These are phyloP conservation scores for Allantophomopsis lycopodina DNA, from an alignment of 2,329 filamentous ascomycete genomes.

Conservation along the genomic window DNA sequence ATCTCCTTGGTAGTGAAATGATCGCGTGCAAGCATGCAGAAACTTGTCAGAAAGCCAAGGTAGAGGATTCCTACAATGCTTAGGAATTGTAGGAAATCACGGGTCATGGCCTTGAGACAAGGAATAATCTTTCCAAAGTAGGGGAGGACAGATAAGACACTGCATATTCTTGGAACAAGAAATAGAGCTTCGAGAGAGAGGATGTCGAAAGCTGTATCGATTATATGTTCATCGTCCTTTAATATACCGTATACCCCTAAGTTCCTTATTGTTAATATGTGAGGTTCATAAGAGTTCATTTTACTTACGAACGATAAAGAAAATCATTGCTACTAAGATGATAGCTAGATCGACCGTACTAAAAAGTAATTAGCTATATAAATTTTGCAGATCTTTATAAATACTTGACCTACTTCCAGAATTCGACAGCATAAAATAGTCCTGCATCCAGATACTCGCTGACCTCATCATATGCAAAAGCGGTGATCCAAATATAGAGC, in stretches of 20 bases:
- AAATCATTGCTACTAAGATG: slow-evolving; percentile 57
- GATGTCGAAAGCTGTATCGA: slow-evolving; percentile 77
- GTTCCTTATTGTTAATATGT: background rate
- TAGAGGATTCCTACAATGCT: slow-evolving; percentile 73
- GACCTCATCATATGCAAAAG: slow-evolving; percentile 79
- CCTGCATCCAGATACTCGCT: slow-evolving; percentile 79
- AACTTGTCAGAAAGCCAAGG: slow-evolving; percentile 76
- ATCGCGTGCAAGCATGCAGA: slow-evolving; percentile 63
- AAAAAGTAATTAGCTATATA: too few relatives aligned
- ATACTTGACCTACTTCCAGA: slow-evolving; percentile 44
- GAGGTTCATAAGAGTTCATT: background rate
- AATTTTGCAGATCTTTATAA: too few relatives aligned
- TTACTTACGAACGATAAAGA: slow-evolving; percentile 58
- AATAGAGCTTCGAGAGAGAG: slow-evolving; percentile 79
- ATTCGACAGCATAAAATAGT: slow-evolving; percentile 72
- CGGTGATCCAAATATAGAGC: slow-evolving; percentile 75
- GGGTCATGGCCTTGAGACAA: slow-evolving; percentile 85
- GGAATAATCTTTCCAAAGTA: slow-evolving; percentile 89
- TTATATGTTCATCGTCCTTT: slow-evolving; percentile 44
- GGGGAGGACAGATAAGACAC: slow-evolving; percentile 71
- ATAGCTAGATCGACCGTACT: slow-evolving; percentile 55
- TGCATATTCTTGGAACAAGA: slow-evolving; percentile 79
- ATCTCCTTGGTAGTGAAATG: slow-evolving; percentile 50
- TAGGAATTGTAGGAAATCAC: slow-evolving; percentile 78
- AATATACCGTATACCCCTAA: slow-evolving; percentile 54